Evolutionary conservation across 768 basidiomycete genomes (phyloP), one percentile per base, ranked within the genome.

Genomic region (Podaxis sp.): DNA sequence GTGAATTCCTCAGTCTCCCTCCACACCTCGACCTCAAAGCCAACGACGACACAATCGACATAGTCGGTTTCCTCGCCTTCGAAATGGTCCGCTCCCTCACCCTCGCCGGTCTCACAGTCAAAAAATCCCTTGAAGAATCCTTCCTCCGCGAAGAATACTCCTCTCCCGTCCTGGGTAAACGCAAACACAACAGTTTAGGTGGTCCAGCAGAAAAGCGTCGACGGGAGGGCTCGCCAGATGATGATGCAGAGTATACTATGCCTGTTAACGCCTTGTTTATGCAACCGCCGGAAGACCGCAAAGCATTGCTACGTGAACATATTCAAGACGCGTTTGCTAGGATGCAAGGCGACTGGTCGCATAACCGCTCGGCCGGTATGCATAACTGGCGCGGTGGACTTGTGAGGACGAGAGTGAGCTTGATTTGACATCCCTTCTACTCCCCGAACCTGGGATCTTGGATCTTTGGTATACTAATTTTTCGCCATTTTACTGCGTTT

Each of bases 51-150:
- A 95, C 95, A 2, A 80, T 95, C 68, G 95, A 98, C 69, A 95
- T 97, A 61, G 93, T 98, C 67, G 95, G 95, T 25, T 98, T 98
- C 76, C 85, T 98, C 47, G 90, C 93, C 0, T 98, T 96, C 73
- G 95, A 98, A 73, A 95, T 96, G 88, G 95, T 98, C 32, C 88
- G 95, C 54, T 91, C 93, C 2, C 82, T 98, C 51, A 95, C 93
- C 0, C 81, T 96, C 44, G 92, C 91, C 1, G 95, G 93, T 1
- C 82, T 95, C 38, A 85, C 88, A 32, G 88, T 95, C 67, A 93
- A 93, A 73, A 87, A 84, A 65, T 81, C 88, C 2, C 77, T 92
- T 38, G 90, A 91, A 70, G 88, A 91, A 61, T 82, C 87, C 1
- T 82, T 84, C 64, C 73, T 88, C 7, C 79, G 82, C 2, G 90